Evolutionary conservation across 2,329 filamentous ascomycete species (phyloP).

Genomic region (Clarireedia sp.): DNA sequence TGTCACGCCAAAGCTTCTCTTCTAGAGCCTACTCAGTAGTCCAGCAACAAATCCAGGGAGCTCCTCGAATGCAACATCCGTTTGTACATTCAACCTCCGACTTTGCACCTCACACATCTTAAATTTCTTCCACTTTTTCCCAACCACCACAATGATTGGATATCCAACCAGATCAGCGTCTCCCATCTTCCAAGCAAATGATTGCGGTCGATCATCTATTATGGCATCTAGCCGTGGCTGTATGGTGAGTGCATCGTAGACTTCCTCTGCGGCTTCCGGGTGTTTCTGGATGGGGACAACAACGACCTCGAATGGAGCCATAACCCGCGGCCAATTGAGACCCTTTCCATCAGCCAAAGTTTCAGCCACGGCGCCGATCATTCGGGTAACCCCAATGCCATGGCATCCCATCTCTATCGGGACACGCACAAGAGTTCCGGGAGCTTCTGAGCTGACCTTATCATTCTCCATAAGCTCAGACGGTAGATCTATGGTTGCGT

Average conservation of each 20-base stretch:
- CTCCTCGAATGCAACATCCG: no score
- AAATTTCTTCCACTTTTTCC: no score
- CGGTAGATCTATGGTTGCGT: constrained; percentile 50
- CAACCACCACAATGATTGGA: constrained; percentile 36
- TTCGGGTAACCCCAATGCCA: constrained; percentile 85
- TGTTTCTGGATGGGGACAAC: constrained; percentile 47
- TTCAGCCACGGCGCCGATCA: constrained; percentile 80
- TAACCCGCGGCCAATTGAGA: constrained; percentile 78
- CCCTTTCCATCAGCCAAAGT: constrained; percentile 63
- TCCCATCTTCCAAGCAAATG: constrained; percentile 75
- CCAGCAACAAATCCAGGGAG: no score
- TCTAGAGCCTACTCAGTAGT: no score
- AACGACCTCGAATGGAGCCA: constrained; percentile 76
- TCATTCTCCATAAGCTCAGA: constrained; percentile 18
- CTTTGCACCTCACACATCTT: no score
- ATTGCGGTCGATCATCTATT: constrained; percentile 63
- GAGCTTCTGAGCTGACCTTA: background rate
- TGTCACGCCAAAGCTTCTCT: no score
- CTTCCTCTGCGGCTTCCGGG: constrained; percentile 41
- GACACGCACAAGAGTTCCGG: constrained; percentile 27
- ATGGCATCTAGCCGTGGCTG: constrained; percentile 49
- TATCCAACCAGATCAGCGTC: constrained; percentile 89
- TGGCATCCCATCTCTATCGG: constrained; percentile 92
- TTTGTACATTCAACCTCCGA: no score
- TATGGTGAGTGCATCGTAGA: constrained; percentile 54